Evolutionary conservation across 768 basidiomycete species (phyloP).

Genomic region (Dentipellis fragilis): DNA sequence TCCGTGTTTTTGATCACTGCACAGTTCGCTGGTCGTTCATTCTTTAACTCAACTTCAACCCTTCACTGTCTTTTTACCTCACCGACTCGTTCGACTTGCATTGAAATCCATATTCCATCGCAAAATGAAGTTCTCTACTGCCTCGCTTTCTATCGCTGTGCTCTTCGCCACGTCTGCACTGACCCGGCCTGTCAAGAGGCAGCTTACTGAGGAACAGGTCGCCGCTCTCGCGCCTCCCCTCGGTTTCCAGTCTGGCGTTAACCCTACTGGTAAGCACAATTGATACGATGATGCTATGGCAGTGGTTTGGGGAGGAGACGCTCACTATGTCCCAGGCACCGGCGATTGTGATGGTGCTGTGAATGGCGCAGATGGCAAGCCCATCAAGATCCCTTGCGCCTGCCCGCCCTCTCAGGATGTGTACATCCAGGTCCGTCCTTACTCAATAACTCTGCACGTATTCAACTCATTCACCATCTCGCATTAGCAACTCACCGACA

Average conservation of each 20-base stretch:
- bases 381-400: conserved; percentile 17
- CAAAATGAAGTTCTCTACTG: conserved; percentile 2
- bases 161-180: neutral
- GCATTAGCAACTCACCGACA: neutral
- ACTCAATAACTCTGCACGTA: neutral
- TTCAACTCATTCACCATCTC: neutral
- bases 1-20: too few species aligned
- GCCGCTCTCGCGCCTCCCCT: conserved; percentile 14
- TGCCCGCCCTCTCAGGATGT: conserved; percentile 13
- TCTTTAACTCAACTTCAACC: too few species aligned
- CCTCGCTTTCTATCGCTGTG: neutral
- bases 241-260: conserved; percentile 14
- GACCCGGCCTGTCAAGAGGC: conserved; percentile 1
- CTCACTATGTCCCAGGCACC: conserved; percentile 12
- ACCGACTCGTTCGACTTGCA: too few species aligned
- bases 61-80: too few species aligned
- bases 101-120: too few species aligned
- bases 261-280: conserved; percentile 10
- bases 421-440: conserved; percentile 1
- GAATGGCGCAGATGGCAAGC: conserved; percentile 6
- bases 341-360: conserved; percentile 18
- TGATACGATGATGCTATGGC: neutral
- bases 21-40: too few species aligned
- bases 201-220: neutral
- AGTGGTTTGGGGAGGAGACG: neutral